phyloP scores from a whole-genome alignment of 441 rosid genomes.

The Croton laevigatus region DNA sequence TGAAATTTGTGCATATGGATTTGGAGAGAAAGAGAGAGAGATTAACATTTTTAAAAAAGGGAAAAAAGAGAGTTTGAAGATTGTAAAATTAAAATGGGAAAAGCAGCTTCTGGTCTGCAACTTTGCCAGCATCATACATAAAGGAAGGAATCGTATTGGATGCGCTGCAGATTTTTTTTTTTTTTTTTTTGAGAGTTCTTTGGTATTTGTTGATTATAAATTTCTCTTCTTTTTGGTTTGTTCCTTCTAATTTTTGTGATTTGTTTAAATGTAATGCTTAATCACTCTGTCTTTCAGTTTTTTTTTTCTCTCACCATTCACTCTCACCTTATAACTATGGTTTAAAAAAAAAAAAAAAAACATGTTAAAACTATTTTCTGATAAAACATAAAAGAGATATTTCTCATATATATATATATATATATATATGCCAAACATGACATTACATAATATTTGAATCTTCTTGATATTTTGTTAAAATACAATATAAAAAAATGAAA shows the following conservation, averaged over 20 bases:
- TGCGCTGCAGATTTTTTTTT: conserved; percentile 3
- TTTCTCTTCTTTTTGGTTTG: neutral
- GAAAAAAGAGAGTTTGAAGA: neutral
- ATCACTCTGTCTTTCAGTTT: neutral
- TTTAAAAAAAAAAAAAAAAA: too few species aligned
- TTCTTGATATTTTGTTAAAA: too few species aligned
- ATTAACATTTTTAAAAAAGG: neutral
- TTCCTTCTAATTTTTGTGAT: neutral
- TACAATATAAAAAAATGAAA: too few species aligned
- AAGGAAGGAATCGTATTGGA: conserved; percentile 5
- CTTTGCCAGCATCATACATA: conserved; percentile 11
- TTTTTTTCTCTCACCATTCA: too few species aligned
- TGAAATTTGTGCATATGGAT: conserved; percentile 11
- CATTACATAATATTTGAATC: too few species aligned
- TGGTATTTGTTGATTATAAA: neutral
- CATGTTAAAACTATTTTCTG: too few species aligned
- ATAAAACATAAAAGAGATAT: too few species aligned
- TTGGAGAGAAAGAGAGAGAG: neutral
- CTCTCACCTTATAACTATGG: too few species aligned
- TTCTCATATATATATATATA: too few species aligned
- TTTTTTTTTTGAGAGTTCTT: neutral
- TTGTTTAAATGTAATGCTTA: conserved; percentile 14
- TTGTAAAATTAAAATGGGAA: neutral
- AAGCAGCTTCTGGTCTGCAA: conserved; percentile 5
- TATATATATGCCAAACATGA: too few species aligned